phyloP scores from a whole-genome alignment of 75 land plant genomes.

The Chamaecyparis obtusa region DNA sequence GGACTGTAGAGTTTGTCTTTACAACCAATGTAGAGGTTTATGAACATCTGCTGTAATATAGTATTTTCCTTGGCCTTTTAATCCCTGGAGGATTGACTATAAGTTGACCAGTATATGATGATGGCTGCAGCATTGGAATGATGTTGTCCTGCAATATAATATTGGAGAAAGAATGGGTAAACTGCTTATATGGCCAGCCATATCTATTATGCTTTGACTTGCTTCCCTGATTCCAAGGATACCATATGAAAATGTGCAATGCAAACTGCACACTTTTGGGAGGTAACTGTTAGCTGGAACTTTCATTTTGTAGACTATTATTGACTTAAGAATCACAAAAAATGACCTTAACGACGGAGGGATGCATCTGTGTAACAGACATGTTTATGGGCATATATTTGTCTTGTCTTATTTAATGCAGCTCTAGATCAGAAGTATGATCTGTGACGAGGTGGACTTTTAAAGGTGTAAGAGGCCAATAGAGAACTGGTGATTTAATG shows the following conservation, averaged over 20 bases:
- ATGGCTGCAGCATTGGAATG: constrained; percentile 10
- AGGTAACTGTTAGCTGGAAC: constrained; percentile 2
- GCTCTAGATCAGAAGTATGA: constrained; percentile 4
- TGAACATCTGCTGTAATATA: constrained; percentile 6
- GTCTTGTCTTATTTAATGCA: constrained; percentile 11
- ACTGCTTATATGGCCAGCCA: background rate
- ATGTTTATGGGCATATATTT: constrained; percentile 5
- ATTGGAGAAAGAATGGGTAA: constrained; percentile 7
- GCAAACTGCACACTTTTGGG: constrained; percentile 6
- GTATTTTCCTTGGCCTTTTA: constrained; percentile 10
- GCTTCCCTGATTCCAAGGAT: background rate
- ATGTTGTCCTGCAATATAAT: constrained; percentile 4
- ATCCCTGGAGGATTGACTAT: background rate
- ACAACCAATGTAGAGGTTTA: constrained; percentile 11
- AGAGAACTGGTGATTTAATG: background rate
- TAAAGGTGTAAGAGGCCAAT: background rate
- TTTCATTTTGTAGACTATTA: constrained; percentile 12
- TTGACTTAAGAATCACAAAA: constrained; percentile 4
- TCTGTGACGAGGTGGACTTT: background rate
- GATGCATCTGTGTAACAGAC: background rate
- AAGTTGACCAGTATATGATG: constrained; percentile 7
- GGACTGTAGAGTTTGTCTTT: background rate
- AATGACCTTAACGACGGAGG: constrained; percentile 3
- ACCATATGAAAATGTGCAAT: background rate
- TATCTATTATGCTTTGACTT: background rate